A percentile compares a stretch with the other conserved stretches of the same genome.
These are phyloP conservation scores for Aspergillus caelatus DNA, from an alignment of 2,329 filamentous ascomycete species.

Conservation along the genomic window DNA sequence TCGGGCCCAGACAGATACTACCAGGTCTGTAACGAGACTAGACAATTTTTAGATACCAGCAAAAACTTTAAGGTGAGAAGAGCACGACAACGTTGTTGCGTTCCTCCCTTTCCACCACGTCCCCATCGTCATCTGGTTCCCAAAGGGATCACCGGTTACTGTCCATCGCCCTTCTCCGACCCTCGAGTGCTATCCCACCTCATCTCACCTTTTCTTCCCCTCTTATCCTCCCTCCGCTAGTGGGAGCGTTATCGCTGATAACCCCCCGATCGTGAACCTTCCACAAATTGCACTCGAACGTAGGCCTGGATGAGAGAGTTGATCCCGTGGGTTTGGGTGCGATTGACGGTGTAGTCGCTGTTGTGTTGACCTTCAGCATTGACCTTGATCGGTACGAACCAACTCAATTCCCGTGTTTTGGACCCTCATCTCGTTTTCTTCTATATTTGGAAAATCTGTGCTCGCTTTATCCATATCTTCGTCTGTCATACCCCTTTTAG, in stretches of 20 bases:
- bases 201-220: neutral
- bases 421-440: constrained; percentile 3
- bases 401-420: neutral
- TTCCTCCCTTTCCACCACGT: neutral
- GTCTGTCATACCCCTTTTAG: neutral
- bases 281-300: neutral
- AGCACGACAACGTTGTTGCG: neutral
- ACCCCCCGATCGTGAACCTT: constrained; percentile 1
- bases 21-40: constrained; percentile 9
- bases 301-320: neutral
- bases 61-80: neutral
- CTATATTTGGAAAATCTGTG: constrained; percentile 7
- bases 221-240: neutral
- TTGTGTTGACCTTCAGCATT: neutral
- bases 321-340: neutral
- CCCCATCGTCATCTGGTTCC: neutral
- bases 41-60: neutral
- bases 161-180: constrained; percentile 1
- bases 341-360: neutral
- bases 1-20: constrained; percentile 15
- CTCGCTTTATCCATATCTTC: neutral
- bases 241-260: constrained; percentile 5
- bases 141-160: neutral
- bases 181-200: neutral
- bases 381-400: constrained; percentile 2